Percentiles rank a stretch among this genome's conserved stretches.
phyloP scores from a whole-genome alignment of 2,329 filamentous ascomycete genomes.

The Fusarium cyanostomum region DNA sequence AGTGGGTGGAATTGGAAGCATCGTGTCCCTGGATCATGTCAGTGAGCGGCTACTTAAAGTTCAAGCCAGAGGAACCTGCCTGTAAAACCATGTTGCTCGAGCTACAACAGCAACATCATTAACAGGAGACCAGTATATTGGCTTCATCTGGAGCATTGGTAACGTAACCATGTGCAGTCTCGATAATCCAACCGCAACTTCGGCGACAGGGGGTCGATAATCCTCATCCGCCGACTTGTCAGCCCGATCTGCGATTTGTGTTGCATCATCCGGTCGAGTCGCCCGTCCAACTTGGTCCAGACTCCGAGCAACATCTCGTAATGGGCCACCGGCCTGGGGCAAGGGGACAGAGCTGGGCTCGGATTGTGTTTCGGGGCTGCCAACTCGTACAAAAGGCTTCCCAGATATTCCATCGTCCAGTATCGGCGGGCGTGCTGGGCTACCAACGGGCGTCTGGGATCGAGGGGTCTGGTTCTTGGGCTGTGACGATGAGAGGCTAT shows the following conservation, averaged over 20 bases:
- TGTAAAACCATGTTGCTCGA: constrained; percentile 96
- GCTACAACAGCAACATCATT: constrained; percentile 86
- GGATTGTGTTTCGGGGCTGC: constrained; percentile 45
- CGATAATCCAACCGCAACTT: constrained; percentile 89
- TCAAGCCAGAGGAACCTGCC: constrained; percentile 50
- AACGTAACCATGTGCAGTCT: constrained; percentile 88
- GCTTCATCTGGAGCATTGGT: constrained; percentile 86
- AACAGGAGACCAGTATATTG: constrained; percentile 96
- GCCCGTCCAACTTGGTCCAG: constrained; percentile 6
- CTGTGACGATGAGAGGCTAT: constrained; percentile 35
- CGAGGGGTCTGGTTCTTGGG: constrained; percentile 31
- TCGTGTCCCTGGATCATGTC: constrained; percentile 71
- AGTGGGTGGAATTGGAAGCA: constrained; percentile 85
- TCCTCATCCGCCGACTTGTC: constrained; percentile 10
- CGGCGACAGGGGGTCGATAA: constrained; percentile 49
- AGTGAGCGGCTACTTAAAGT: constrained; percentile 10
- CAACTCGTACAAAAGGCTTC: constrained; percentile 62
- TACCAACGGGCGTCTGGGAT: constrained; percentile 38
- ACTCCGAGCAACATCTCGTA: constrained; percentile 7
- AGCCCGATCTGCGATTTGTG: constrained; percentile 9
- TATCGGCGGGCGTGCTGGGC: constrained; percentile 35
- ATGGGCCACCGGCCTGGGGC: background rate
- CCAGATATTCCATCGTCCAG: constrained; percentile 63
- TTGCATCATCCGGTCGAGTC: constrained; percentile 10
- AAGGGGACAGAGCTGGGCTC: constrained; percentile 24